Base-by-base conservation (phyloP, 768 basidiomycete species). In the Amanita jacksonii region DNA sequence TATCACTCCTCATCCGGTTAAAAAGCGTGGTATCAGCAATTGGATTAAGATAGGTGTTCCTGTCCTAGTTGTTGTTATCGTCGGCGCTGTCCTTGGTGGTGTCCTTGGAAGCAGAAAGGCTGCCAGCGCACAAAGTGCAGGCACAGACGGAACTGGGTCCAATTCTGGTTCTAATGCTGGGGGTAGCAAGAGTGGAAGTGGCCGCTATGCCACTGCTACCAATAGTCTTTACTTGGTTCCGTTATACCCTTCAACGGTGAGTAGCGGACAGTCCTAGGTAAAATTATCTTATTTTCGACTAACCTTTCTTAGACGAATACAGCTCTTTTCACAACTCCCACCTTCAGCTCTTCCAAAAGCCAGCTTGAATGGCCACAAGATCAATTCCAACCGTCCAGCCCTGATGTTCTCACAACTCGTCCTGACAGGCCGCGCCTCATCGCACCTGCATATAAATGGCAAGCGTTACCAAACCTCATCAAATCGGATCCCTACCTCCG, bases 361-460 rank as follows among this genome's bases (percentile, higher is more conserved):
- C 59, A 65, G 32, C 58, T 76, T 48, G 61, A 77, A 5, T 97
- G 92, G 92, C 91, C 90, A 3, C 52, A 66, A 38, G 94, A 98
- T 59, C 57, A 86, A 5, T 88, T 81, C 59, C 58, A 77, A 34
- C 84, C 90, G 15, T 56, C 75, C 28, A 79, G 60, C 51, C 81
- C 87, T 8, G 59, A 59, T 32, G 69, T 73, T n/a, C 78, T 79
- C 28, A 62, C 60, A 39, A 68, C 81, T 25, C 82, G 90, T 35
- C 53, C 79, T 7, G 82, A 88, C 55, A 85, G 93, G 49, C 96
- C 96, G 19, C 85, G 88, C 34, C 73, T 99, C 38, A 82, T 96
- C 52, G 96, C 94, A 12, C 91, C 94, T 18, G 54, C 72, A 8
- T 92, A 91, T 73, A 92, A 90, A 63, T 98, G 96, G 94, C 61